Conservation (phyloP, 2,329 filamentous ascomycete species). For the Colletotrichum sp. region DNA sequence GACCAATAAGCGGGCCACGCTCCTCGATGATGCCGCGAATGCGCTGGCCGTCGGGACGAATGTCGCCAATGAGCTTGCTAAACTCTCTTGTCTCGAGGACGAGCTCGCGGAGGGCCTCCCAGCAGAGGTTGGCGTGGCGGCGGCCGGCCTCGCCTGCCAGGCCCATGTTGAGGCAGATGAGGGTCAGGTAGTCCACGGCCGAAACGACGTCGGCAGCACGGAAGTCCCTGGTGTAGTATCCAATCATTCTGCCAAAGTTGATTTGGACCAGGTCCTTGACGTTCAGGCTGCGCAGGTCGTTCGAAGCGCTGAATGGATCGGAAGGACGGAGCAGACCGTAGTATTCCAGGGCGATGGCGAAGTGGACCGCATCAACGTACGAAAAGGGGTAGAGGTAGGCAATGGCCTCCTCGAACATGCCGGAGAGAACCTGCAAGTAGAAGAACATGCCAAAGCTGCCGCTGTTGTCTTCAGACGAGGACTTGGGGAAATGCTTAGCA, state of each 20-base stretch:
- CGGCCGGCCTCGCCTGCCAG: constrained; percentile 75
- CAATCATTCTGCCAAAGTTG: constrained; percentile 92
- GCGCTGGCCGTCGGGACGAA: constrained; percentile 82
- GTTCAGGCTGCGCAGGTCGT: constrained; percentile 71
- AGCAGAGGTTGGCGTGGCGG: constrained; percentile 82
- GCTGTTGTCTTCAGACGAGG: constrained; percentile 75
- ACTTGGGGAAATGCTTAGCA: constrained; percentile 86
- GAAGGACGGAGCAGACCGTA: constrained; percentile 90
- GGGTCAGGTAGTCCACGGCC: constrained; percentile 88
- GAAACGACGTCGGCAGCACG: constrained; percentile 86
- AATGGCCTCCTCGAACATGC: constrained; percentile 93
- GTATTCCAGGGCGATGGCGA: constrained; percentile 86
- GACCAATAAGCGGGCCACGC: constrained; percentile 79
- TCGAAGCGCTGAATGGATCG: constrained; percentile 76
- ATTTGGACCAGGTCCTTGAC: constrained; percentile 78
- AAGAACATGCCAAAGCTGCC: constrained; percentile 91
- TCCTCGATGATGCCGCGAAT: constrained; percentile 89
- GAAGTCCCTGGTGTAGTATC: constrained; percentile 96
- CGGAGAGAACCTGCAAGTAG: constrained; percentile 86
- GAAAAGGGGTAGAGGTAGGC: constrained; percentile 91
- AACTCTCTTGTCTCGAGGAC: constrained; percentile 98
- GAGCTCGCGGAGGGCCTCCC: constrained; percentile 90
- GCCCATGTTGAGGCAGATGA: constrained; percentile 93
- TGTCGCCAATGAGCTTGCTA: constrained; percentile 90
- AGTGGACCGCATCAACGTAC: constrained; percentile 93